Conservation (phyloP, 2,329 filamentous ascomycete species). For the Fusarium subtropicale region DNA sequence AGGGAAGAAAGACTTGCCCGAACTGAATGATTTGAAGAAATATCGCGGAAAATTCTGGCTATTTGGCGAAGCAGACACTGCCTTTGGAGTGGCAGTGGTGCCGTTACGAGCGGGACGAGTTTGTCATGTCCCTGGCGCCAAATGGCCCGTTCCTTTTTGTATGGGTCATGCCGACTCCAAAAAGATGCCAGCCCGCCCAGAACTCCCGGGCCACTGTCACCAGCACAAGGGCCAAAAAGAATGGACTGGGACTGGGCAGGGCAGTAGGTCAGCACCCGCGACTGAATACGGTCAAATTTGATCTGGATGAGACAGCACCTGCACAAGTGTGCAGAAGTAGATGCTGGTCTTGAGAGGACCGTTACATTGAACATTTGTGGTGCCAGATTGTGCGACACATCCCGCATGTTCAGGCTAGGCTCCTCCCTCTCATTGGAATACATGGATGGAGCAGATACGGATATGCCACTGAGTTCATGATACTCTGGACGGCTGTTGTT, state of each 20-base stretch:
- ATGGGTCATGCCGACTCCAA: conserved; percentile 37
- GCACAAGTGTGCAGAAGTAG: conserved; percentile 43
- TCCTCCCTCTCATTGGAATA: conserved; percentile 9
- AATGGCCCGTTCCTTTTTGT: conserved; percentile 25
- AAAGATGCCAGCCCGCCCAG: conserved; percentile 17
- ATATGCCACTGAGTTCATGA: background rate
- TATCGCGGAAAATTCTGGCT: background rate
- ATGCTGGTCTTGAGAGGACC: conserved; percentile 25
- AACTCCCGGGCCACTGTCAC: conserved; percentile 3
- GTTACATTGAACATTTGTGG: conserved; percentile 31
- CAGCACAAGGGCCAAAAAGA: conserved; percentile 30
- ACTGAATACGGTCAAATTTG: conserved; percentile 30
- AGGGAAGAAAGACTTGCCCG: conserved; percentile 25
- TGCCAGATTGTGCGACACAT: conserved; percentile 41
- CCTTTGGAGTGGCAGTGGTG: conserved; percentile 9
- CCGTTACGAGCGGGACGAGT: conserved; percentile 10
- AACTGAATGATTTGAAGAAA: conserved; percentile 17
- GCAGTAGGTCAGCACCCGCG: conserved; percentile 23
- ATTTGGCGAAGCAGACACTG: background rate
- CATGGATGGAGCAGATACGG: conserved; percentile 22
- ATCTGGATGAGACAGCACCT: conserved; percentile 39
- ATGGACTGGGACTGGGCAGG: background rate
- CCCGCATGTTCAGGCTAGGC: conserved; percentile 14
- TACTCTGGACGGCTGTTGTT: conserved; percentile 8
- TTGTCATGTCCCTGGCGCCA: conserved; percentile 28